Evolutionary conservation across 2,329 filamentous ascomycete species (phyloP), one percentile per base, ranked within the genome.

Genomic region (Lachnellula suecica): DNA sequence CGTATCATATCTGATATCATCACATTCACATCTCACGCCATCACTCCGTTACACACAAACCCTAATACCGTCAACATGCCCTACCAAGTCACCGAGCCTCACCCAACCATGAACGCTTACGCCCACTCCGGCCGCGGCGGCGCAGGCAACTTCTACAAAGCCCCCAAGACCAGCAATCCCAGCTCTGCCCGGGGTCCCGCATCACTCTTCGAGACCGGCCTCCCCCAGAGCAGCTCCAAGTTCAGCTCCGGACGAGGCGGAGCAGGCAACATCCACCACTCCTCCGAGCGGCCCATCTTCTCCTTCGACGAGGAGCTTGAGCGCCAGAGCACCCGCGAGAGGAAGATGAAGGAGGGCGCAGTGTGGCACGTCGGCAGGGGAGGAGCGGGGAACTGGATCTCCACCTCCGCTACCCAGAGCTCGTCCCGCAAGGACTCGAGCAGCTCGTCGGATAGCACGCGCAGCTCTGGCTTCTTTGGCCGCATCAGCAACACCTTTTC

Each of bases 261-360:
- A 23, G 66, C 64, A 15, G 66, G 66, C n/a, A 68, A 68, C 55
- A 65, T 68, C 40, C 62, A 59, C 48, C 43, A 51, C 13, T 54
- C 31, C 9, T 54, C 55, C 9, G 63, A 68, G 47, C 60, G 58
- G 20, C 53, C 65, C 11, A 58, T 63, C 15, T 68, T 68, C 56
- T 64, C 61, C 17, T 68, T 68, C 50, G 65, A 68, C 35, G 66
- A 68, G 27, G 66, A 68, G 40, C 58, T 68, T 11, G 59, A 60
- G 9, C 59, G 61, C 9, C 62, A 66, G 49, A 49, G 48, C 19
- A 64, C 63, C 22, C 59, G 65, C 20, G 65, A 67, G 29, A 44
- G 53, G 41, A 63, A 55, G 55, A 56, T 60, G 47, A 61, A 56
- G 47, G 49, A 61, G 2, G 60, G 61, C 8, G 58, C 54, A 4